These are phyloP conservation scores for Malassezia brasiliensis DNA, from an alignment of 1,284 basidiomycete genomes.

Conservation along the genomic window DNA sequence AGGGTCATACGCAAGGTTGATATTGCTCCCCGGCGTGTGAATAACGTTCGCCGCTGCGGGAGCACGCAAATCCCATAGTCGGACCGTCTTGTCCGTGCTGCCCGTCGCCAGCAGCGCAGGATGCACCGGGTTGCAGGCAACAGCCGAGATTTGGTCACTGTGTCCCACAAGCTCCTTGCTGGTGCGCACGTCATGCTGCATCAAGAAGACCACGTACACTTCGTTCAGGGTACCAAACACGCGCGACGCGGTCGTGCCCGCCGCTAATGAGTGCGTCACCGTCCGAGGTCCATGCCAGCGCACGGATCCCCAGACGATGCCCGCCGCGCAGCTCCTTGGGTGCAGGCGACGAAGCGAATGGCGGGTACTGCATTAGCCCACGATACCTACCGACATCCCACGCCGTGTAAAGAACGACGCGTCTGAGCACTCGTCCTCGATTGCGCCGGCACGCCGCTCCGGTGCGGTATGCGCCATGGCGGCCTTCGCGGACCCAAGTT, in stretches of 20 bases:
- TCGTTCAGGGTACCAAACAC: slow-evolving; percentile 37
- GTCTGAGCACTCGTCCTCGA: slow-evolving; percentile 7
- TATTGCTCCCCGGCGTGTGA: slow-evolving; percentile 27
- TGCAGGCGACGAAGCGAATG: slow-evolving; percentile 3
- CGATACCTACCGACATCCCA: slow-evolving; percentile 2
- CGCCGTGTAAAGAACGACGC: slow-evolving; percentile 7
- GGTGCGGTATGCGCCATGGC: not conserved
- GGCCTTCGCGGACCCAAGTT: not conserved
- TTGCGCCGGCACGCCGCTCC: slow-evolving; percentile 1
- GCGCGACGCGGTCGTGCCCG: slow-evolving; percentile 23
- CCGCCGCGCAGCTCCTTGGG: slow-evolving; percentile 25
- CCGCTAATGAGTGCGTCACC: slow-evolving; percentile 35
- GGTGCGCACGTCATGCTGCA: slow-evolving; percentile 24
- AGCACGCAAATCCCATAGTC: slow-evolving; percentile 36
- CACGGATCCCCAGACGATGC: slow-evolving; percentile 25
- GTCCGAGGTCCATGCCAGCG: slow-evolving; percentile 33
- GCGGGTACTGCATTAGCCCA: slow-evolving; percentile 4
- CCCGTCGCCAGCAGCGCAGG: slow-evolving; percentile 36
- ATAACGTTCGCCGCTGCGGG: slow-evolving; percentile 1
- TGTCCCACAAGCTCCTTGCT: slow-evolving; percentile 38
- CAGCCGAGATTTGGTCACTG: slow-evolving; percentile 35
- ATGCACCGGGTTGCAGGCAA: slow-evolving; percentile 30
- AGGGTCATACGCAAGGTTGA: slow-evolving; percentile 38
- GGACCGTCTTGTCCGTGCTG: slow-evolving; percentile 30
- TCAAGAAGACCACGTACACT: slow-evolving; percentile 15